These are phyloP conservation scores for Candida insectorum DNA, from an alignment of 805 yeast genomes.

Conservation along the genomic window DNA sequence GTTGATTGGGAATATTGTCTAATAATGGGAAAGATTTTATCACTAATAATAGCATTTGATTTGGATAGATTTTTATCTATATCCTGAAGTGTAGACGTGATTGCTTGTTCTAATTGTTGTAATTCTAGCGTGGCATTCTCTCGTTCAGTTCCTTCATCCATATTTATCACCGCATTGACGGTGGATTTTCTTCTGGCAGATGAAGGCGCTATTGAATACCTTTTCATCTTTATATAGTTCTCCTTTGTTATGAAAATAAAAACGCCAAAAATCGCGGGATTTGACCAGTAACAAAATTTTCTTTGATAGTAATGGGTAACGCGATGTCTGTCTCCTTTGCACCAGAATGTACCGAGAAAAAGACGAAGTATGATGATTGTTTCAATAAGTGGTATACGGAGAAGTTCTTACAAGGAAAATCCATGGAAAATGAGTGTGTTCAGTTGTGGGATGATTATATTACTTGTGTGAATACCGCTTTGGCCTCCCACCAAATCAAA, in stretches of 20 bases:
- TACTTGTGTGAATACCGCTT: slow-evolving; percentile 73
- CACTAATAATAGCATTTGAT: slow-evolving; percentile 66
- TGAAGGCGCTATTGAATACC: slow-evolving; percentile 34
- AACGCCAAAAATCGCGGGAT: too few relatives aligned
- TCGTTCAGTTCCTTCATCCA: slow-evolving; percentile 8
- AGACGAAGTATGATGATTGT: slow-evolving; percentile 85
- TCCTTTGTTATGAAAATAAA: too few relatives aligned
- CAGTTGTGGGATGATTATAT: slow-evolving; percentile 86
- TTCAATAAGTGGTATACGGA: slow-evolving; percentile 93
- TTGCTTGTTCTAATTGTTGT: slow-evolving; percentile 75
- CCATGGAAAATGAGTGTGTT: slow-evolving; percentile 81
- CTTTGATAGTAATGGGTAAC: slow-evolving; percentile 48
- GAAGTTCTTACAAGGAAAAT: slow-evolving; percentile 55
- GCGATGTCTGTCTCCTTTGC: slow-evolving; percentile 75
- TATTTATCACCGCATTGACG: background rate
- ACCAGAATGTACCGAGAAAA: slow-evolving; percentile 89
- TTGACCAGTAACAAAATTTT: too few relatives aligned
- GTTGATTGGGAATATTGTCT: slow-evolving; percentile 57
- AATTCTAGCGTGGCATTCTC: slow-evolving; percentile 30
- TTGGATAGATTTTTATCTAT: slow-evolving; percentile 71
- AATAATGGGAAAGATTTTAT: slow-evolving; percentile 65
- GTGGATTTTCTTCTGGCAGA: slow-evolving; percentile 27
- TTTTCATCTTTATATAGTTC: slow-evolving; percentile 24
- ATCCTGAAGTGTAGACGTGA: slow-evolving; percentile 71
- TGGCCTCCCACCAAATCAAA: slow-evolving; percentile 72